Evolutionary conservation across 2,329 filamentous ascomycete genomes (phyloP).

Genomic region (Neophaeococcomyces aloes): DNA sequence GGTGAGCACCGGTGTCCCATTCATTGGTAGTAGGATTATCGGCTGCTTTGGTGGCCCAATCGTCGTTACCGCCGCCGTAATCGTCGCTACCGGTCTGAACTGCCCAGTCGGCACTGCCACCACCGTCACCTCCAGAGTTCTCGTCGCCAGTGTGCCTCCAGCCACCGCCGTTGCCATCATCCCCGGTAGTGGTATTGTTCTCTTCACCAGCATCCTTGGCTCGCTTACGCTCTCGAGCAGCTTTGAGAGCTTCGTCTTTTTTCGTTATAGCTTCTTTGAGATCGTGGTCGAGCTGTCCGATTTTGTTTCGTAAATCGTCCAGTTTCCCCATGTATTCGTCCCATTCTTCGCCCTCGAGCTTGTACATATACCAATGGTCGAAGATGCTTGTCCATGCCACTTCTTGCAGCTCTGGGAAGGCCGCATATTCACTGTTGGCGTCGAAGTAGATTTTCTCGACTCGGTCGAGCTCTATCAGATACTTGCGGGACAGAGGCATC

Average conservation of each 20-base stretch:
- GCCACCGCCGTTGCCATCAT: neutral
- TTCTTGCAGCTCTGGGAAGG: neutral
- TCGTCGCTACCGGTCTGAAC: neutral
- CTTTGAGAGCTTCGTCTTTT: neutral
- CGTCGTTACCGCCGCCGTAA: neutral
- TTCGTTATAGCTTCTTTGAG: neutral
- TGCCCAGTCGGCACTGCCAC: neutral
- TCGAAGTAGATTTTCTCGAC: slow-evolving; percentile 5
- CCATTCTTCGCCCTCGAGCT: slow-evolving; percentile 1
- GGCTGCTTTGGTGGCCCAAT: neutral
- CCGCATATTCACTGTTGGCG: neutral
- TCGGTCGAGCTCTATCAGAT: slow-evolving; percentile 2
- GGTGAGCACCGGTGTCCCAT: neutral
- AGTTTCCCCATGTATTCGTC: slow-evolving; percentile 3
- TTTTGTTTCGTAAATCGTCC: neutral
- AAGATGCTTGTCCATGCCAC: slow-evolving; percentile 2
- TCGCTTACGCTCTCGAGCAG: neutral
- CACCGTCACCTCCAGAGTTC: neutral
- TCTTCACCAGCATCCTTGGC: neutral
- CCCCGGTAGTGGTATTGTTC: neutral
- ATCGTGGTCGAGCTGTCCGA: slow-evolving; percentile 2
- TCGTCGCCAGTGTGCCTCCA: neutral
- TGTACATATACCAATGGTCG: slow-evolving; percentile 3
- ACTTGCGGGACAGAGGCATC: neutral
- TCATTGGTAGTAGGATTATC: neutral